Conservation (phyloP, 176 grass and related monocot species). For the Otatea glauca region DNA sequence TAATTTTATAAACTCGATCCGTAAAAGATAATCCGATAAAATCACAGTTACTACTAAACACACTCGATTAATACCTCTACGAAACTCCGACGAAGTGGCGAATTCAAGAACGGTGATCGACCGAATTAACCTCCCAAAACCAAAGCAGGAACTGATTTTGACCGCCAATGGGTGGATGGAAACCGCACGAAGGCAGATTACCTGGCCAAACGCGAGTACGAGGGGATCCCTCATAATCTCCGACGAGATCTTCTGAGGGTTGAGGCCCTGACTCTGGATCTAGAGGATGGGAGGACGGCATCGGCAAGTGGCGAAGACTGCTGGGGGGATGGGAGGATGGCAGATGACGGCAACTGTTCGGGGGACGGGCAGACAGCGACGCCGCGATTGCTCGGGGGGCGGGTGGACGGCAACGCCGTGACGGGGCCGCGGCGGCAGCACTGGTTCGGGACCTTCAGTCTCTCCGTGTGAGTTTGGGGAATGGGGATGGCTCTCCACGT, state of each 20-base stretch:
- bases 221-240: constrained; percentile 87
- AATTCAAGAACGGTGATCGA: neutral
- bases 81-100: neutral
- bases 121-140: neutral
- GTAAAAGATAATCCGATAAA: neutral
- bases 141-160: neutral
- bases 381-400: no score
- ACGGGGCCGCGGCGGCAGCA: no score
- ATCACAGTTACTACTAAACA: neutral
- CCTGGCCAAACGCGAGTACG: constrained; percentile 76
- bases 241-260: constrained; percentile 44
- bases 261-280: no score
- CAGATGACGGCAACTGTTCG: no score
- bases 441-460: no score
- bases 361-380: no score
- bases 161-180: neutral
- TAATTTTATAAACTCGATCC: neutral
- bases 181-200: neutral
- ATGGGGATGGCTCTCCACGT: no score
- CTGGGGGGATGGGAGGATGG: no score
- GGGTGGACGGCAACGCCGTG: no score
- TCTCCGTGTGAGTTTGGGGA: no score
- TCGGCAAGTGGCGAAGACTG: no score
- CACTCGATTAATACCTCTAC: neutral
- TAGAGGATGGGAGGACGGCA: no score